Evolutionary conservation across 2,329 filamentous ascomycete species (phyloP).

Genomic region (Cladosporium sp.): DNA sequence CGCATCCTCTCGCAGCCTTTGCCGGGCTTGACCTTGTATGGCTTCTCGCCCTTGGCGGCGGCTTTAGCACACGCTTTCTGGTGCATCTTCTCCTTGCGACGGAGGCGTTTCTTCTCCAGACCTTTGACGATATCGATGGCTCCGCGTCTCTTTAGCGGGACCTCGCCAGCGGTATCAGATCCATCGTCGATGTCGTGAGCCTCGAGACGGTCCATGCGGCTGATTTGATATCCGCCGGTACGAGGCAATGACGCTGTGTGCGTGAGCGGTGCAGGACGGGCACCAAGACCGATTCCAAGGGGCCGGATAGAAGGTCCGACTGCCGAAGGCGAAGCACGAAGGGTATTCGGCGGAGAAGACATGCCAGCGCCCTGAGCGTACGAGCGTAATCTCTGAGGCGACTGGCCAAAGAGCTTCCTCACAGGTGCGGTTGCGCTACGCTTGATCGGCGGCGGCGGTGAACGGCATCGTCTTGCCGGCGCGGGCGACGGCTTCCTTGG

Average conservation of each 20-base stretch:
- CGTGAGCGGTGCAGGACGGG: conserved; percentile 60
- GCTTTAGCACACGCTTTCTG: conserved; percentile 84
- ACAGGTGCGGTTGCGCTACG: conserved; percentile 14
- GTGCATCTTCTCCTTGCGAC: conserved; percentile 87
- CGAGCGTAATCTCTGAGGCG: conserved; percentile 59
- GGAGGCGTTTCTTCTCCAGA: conserved; percentile 87
- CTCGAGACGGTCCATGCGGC: conserved; percentile 25
- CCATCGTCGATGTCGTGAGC: conserved; percentile 38
- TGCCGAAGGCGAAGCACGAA: conserved; percentile 38
- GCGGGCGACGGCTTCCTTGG: conserved; percentile 19
- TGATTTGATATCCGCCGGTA: conserved; percentile 59
- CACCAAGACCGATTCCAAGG: conserved; percentile 46
- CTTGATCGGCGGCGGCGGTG: conserved; percentile 23
- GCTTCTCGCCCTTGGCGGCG: conserved; percentile 57
- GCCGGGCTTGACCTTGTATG: conserved; percentile 69
- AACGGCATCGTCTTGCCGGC: conserved; percentile 32
- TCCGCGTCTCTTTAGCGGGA: conserved; percentile 66
- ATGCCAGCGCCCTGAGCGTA: conserved; percentile 35
- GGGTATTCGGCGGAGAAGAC: conserved; percentile 66
- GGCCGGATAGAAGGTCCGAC: conserved; percentile 45
- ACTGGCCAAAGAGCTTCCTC: conserved; percentile 59
- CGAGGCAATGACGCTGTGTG: conserved; percentile 85
- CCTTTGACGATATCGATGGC: conserved; percentile 97
- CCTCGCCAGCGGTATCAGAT: conserved; percentile 41
- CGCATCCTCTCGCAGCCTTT: conserved; percentile 91